Percentiles rank a stretch among this genome's conserved stretches.
These are phyloP conservation scores for Catenaria anguillulae DNA, from an alignment of 371 early-diverging fungal species.

Conservation along the genomic window DNA sequence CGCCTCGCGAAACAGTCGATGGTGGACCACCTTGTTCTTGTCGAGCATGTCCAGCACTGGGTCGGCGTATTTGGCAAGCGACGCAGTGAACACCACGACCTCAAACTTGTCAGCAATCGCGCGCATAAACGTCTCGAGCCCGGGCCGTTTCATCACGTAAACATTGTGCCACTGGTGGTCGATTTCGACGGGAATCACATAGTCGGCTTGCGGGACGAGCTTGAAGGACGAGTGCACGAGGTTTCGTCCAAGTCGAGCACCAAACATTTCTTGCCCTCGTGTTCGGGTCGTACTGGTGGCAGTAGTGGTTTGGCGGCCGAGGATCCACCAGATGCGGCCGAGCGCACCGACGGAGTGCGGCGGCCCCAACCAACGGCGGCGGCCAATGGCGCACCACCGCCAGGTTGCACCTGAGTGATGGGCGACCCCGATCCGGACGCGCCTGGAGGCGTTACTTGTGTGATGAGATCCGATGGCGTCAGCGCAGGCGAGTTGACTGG, in stretches of 20 bases:
- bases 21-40: constrained; percentile 61
- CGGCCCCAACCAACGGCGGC: too few relatives aligned
- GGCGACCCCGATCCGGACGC: too few relatives aligned
- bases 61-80: constrained; percentile 91
- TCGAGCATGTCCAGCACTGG: constrained; percentile 90
- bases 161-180: constrained; percentile 82
- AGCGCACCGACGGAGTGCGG: too few relatives aligned
- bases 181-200: constrained; percentile 74
- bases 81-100: constrained; percentile 90
- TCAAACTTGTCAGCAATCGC: constrained; percentile 78
- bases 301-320: constrained; percentile 18
- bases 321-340: too few relatives aligned
- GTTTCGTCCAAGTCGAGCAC: constrained; percentile 80
- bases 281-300: constrained; percentile 21
- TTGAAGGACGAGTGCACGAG: constrained; percentile 74
- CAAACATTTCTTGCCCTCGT: constrained; percentile 56
- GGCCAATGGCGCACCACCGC: too few relatives aligned
- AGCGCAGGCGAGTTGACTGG: too few relatives aligned
- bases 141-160: constrained; percentile 89
- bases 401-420: too few relatives aligned
- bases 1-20: constrained; percentile 88
- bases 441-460: too few relatives aligned
- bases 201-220: constrained; percentile 65
- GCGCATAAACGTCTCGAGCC: constrained; percentile 80
- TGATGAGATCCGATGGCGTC: too few relatives aligned